These are phyloP conservation scores for Grosmannia huntii DNA, from an alignment of 2,329 filamentous ascomycete genomes.

Conservation along the genomic window DNA sequence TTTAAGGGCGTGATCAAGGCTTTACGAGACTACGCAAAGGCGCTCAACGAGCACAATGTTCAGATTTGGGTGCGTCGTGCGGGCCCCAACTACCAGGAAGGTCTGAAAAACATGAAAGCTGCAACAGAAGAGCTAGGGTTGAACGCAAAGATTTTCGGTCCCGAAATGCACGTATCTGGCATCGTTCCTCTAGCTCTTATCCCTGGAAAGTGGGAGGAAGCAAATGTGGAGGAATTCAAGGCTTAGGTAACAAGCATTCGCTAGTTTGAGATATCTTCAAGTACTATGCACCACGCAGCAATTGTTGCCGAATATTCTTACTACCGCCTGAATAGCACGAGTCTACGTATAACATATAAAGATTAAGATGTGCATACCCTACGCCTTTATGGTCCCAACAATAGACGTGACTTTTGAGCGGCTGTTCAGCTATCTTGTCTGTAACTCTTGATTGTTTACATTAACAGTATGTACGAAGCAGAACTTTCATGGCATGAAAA, in stretches of 20 bases:
- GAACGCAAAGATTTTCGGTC: slow-evolving; percentile 49
- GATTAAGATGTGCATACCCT: too few relatives aligned
- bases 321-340: too few relatives aligned
- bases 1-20: slow-evolving; percentile 99
- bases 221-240: slow-evolving; percentile 48
- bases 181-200: slow-evolving; percentile 86
- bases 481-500: too few relatives aligned
- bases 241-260: slow-evolving; percentile 23
- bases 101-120: slow-evolving; percentile 98
- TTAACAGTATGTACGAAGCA: too few relatives aligned
- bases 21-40: slow-evolving; percentile 74
- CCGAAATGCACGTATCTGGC: slow-evolving; percentile 92
- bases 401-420: too few relatives aligned
- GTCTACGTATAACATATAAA: too few relatives aligned
- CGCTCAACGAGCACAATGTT: slow-evolving; percentile 89
- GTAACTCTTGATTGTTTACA: too few relatives aligned
- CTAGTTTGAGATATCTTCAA: background rate
- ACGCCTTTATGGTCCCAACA: too few relatives aligned
- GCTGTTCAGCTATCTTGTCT: too few relatives aligned
- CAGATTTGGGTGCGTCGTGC: slow-evolving; percentile 90
- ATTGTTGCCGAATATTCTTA: background rate
- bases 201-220: slow-evolving; percentile 50
- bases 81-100: slow-evolving; percentile 98
- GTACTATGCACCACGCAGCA: background rate
- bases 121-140: slow-evolving; percentile 89